Evolutionary conservation across 306 rosid species (phyloP), one percentile per base, ranked within the genome.

Genomic region (Sphenostylis stenocarpa): DNA sequence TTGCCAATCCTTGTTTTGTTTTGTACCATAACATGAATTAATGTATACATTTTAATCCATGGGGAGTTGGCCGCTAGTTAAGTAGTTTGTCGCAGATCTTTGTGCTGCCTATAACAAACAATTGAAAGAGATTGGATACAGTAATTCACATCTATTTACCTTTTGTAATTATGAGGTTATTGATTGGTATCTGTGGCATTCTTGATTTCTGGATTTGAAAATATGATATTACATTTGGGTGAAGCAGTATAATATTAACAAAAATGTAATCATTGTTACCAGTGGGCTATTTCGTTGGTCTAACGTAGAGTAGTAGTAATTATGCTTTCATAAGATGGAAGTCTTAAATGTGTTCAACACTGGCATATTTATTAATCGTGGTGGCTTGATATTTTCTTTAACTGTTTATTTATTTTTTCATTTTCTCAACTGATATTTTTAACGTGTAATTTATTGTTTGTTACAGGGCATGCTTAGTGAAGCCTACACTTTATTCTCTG

Each of bases 401-500:
- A 17, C 16, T 62, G 9, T 70, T 15, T 51, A 21, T 36, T 7
- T 9, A 6, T 11, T 26, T 49, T 33, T 16, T 45, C 1, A 38
- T 51, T 58, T 58, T 49, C 28, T 39, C 7, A 31, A 60, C 3
- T 60, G 14, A 47, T 19, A 9, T 21, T 13, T 41, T 52, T 79
- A 36, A 48, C 39, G n/a, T 61, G 36, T 53, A 47, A 14, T 71
- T 53, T 63, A 36, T 83, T 55, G 64, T 74, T 57, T 86, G 41
- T 66, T 82, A 80, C 88, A 96, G 99, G 99, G 99, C 77, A 88
- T 89, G 99, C 93, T 96, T 80, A 93, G 94, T 67, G 99, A 96
- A 86, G 99, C 98, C 43, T 91, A 92, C 82, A 86, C 99, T 44
- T 84, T 93, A 81, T 96, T 96, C 85, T 85, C 98, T 0, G 99